These are phyloP conservation scores for Erythrophleum fordii DNA, from an alignment of 306 rosid genomes.

Conservation along the genomic window DNA sequence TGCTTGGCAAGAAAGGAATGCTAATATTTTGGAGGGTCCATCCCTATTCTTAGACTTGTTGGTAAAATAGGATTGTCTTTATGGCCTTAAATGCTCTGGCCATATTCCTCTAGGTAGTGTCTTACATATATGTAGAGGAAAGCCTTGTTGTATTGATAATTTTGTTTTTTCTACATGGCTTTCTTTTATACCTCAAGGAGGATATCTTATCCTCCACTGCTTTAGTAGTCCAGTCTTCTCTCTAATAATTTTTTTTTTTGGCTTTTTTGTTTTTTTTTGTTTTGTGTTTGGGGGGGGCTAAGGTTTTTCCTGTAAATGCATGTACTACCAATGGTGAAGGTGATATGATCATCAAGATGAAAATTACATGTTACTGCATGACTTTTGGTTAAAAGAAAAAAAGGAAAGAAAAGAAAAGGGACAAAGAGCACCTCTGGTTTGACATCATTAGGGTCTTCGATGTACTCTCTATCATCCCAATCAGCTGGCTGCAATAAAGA, in stretches of 20 bases:
- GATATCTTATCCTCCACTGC: background rate
- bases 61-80: background rate
- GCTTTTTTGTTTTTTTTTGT: too few species aligned
- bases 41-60: background rate
- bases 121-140: background rate
- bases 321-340: background rate
- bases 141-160: background rate
- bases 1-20: background rate
- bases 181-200: background rate
- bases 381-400: background rate
- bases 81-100: background rate
- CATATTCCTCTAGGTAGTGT: background rate
- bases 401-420: too few species aligned
- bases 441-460: slow-evolving; percentile 72
- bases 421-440: slow-evolving; percentile 72
- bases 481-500: slow-evolving; percentile 71
- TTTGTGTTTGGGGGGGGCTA: too few species aligned
- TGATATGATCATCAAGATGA: slow-evolving; percentile 19
- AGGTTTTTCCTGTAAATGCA: slow-evolving; percentile 12
- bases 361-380: slow-evolving; percentile 10
- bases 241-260: background rate
- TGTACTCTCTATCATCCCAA: slow-evolving; percentile 96
- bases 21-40: background rate
- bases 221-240: background rate
- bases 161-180: background rate